Base-by-base conservation (phyloP, 495 filamentous ascomycete species). In the Melanomma pulvis-pyrius region DNA sequence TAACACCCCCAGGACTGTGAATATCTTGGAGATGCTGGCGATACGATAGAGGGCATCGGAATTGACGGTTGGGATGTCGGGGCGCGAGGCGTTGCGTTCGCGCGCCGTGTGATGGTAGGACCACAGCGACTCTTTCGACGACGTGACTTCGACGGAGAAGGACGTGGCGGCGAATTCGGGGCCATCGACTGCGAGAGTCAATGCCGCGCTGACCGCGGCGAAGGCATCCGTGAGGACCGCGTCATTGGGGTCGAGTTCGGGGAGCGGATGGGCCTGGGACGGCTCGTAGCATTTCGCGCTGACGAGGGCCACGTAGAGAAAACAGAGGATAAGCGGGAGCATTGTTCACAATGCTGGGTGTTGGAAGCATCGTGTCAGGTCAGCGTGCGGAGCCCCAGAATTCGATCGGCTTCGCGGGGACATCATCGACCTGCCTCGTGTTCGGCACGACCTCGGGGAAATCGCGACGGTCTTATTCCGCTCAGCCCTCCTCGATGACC, bases 1-100 rank as follows among this genome's bases (percentile, higher is more conserved):
- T 6, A 78, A 66, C 5, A 78, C 29, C 0, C 64, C 76, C 17
- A 78, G 69, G 12, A 69, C 64, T 4, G 76, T 78, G 70, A 78
- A 78, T 21, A 65, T 51, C 57, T 78, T 78, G 34, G 73, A 73
- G 63, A 76, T 73, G 52, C 71, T 74, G 1, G 76, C 76, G 55
- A 78, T 78, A 22, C 74, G 70, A 61, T 76, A 78, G 21, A 72
- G 36, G 46, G 70, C 73, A 25, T 75, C 62, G 30, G 73, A 71
- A 55, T 74, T 68, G 11, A 78, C 72, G 5, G 58, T 13, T 9
- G 52, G 41, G 15, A 52, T 59, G 26, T 73, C 73, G 15, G 66
- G 75, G 11, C 74, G 72, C 25, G 67, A 72, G 5, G 34, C 41
- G 67, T 77, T 76, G 19, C 67, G 68, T 53, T 60, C 44, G 24